A percentile compares a stretch with the other conserved stretches of the same genome.
phyloP scores from a whole-genome alignment of 805 yeast species.

The Yamadazyma nakazawae region DNA sequence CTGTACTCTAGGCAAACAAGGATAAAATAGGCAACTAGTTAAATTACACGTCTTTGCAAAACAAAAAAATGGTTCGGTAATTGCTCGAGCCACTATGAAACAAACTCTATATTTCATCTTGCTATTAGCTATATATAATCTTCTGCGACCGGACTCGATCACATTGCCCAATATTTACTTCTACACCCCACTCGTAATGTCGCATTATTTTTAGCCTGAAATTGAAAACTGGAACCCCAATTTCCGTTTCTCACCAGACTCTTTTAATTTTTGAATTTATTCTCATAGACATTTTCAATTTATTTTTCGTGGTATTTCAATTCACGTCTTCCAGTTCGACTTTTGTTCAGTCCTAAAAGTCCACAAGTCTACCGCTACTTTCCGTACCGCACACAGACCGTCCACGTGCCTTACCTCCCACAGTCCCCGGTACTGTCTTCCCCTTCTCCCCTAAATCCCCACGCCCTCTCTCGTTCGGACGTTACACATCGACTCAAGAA shows the following conservation, averaged over 20 bases:
- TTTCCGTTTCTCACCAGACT: slow-evolving; percentile 4
- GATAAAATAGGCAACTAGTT: too few species aligned
- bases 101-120: too few species aligned
- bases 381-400: too few species aligned
- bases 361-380: background rate
- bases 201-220: slow-evolving; percentile 7
- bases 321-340: background rate
- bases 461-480: background rate
- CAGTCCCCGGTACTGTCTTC: too few species aligned
- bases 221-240: slow-evolving; percentile 2
- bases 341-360: background rate
- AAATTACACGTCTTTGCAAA: too few species aligned
- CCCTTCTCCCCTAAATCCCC: background rate
- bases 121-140: too few species aligned
- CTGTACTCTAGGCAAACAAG: too few species aligned
- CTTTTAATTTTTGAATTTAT: background rate
- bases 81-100: too few species aligned
- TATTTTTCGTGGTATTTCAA: background rate
- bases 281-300: background rate
- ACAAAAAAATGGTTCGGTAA: too few species aligned
- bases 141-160: too few species aligned
- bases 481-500: background rate
- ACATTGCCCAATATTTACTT: background rate
- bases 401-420: too few species aligned
- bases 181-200: background rate